Evolutionary conservation across 2,329 filamentous ascomycete species (phyloP).

Genomic region (Penicillium sp.): DNA sequence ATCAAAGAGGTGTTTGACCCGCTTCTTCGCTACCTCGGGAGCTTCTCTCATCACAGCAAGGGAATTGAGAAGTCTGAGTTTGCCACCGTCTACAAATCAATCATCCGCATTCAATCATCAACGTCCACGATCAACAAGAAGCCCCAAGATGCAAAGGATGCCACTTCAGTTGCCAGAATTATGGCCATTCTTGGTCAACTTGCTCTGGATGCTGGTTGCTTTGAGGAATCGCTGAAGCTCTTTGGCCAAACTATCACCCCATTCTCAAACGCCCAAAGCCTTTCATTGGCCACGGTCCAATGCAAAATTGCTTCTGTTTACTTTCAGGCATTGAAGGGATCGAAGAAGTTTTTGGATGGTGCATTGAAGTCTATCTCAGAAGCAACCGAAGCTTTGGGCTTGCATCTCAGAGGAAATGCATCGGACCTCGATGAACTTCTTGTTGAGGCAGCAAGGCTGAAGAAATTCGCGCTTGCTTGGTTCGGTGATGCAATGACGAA

Average conservation of each 20-base stretch:
- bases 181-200: slow-evolving; percentile 37
- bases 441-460: slow-evolving; percentile 41
- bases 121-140: slow-evolving; percentile 29
- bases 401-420: slow-evolving; percentile 38
- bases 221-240: slow-evolving; percentile 38
- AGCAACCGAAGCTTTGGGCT: slow-evolving; percentile 33
- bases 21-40: slow-evolving; percentile 38
- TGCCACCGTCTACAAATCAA: slow-evolving; percentile 32
- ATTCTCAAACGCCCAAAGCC: slow-evolving; percentile 30
- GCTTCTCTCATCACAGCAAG: slow-evolving; percentile 34
- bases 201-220: slow-evolving; percentile 39
- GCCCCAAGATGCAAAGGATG: slow-evolving; percentile 20
- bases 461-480: slow-evolving; percentile 40
- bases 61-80: slow-evolving; percentile 38
- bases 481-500: slow-evolving; percentile 32
- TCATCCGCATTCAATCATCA: slow-evolving; percentile 34
- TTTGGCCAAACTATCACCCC: slow-evolving; percentile 32
- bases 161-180: slow-evolving; percentile 31
- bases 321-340: slow-evolving; percentile 30
- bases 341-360: slow-evolving; percentile 18
- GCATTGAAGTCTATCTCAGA: slow-evolving; percentile 29
- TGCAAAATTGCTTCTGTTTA: slow-evolving; percentile 40
- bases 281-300: slow-evolving; percentile 34
- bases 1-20: slow-evolving; percentile 43
- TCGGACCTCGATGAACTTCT: slow-evolving; percentile 44